Conservation (phyloP, 805 yeast species). For the Yarrowia alimentaria region DNA sequence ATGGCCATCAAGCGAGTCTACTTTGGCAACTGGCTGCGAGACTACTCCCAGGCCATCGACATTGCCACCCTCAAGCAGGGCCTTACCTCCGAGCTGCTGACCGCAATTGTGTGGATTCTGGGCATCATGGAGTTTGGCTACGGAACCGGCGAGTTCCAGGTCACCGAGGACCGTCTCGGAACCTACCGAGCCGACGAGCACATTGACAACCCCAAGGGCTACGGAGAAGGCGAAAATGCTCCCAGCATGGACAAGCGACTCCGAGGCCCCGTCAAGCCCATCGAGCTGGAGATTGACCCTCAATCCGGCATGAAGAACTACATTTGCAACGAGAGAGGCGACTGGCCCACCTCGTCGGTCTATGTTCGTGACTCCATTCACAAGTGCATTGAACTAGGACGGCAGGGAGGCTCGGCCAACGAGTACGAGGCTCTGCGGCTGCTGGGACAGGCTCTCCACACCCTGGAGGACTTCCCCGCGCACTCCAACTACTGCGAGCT, state of each 20-base stretch:
- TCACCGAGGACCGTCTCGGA: conserved; percentile 34
- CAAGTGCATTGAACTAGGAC: conserved; percentile 32
- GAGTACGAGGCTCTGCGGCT: conserved; percentile 33
- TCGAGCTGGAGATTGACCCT: conserved; percentile 33
- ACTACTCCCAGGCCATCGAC: conserved; percentile 36
- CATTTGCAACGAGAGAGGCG: conserved; percentile 34
- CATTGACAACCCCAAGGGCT: conserved; percentile 34
- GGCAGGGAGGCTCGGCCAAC: conserved; percentile 28
- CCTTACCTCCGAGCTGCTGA: conserved; percentile 30
- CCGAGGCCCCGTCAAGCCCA: conserved; percentile 33
- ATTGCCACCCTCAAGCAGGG: conserved; percentile 32
- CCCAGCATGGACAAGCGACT: conserved; percentile 31
- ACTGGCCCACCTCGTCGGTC: conserved; percentile 33
- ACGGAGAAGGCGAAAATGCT: conserved; percentile 33
- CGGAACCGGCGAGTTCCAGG: conserved; percentile 36
- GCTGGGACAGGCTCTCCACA: conserved; percentile 34
- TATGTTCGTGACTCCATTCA: conserved; percentile 32
- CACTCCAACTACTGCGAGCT: conserved; percentile 34
- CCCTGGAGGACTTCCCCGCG: conserved; percentile 35
- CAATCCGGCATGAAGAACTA: conserved; percentile 35
- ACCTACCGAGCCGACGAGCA: conserved; percentile 35
- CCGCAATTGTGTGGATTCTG: conserved; percentile 33
- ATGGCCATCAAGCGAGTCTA: conserved; percentile 33
- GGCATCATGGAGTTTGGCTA: conserved; percentile 34
- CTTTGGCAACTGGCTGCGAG: conserved; percentile 36